Percentiles rank a stretch among this genome's conserved stretches.
phyloP scores from a whole-genome alignment of 768 basidiomycete species.

The Mrakia blollopis region DNA sequence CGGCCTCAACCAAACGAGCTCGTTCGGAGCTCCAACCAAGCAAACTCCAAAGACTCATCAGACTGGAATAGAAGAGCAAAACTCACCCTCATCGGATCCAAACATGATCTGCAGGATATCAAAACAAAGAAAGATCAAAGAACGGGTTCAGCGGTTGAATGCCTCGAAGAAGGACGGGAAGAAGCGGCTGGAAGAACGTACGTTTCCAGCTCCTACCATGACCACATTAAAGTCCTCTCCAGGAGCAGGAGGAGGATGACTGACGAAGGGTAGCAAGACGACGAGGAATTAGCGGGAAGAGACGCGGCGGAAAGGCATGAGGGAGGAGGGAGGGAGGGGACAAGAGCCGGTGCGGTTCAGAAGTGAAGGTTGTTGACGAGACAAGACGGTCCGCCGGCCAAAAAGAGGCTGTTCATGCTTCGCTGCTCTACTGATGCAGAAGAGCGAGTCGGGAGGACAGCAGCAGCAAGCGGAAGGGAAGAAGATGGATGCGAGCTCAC shows the following conservation, averaged over 20 bases:
- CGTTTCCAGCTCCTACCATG: conserved; percentile 75
- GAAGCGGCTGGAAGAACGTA: background rate
- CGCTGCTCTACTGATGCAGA: background rate
- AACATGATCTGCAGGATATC: conserved; percentile 78
- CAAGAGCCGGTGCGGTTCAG: background rate
- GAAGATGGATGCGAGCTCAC: background rate
- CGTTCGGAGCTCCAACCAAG: background rate
- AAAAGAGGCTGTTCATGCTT: background rate
- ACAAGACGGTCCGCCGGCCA: background rate
- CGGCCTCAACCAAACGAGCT: conserved; percentile 13
- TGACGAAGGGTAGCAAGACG: background rate
- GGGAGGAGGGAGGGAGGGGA: background rate
- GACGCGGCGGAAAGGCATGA: background rate
- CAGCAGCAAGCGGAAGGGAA: background rate
- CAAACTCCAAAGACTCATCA: background rate
- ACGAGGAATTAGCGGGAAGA: background rate
- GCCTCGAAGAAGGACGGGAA: background rate
- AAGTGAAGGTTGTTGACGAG: background rate
- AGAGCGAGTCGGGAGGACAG: background rate
- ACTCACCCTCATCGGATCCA: conserved; percentile 51
- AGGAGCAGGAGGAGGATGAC: conserved; percentile 30
- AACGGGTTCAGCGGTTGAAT: background rate
- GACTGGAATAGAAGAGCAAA: conserved; percentile 32
- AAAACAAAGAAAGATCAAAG: conserved; percentile 19
- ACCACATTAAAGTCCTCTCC: conserved; percentile 83